These are phyloP conservation scores for Anisodus tanguticus DNA, from an alignment of 257 asterid species.

Conservation along the genomic window DNA sequence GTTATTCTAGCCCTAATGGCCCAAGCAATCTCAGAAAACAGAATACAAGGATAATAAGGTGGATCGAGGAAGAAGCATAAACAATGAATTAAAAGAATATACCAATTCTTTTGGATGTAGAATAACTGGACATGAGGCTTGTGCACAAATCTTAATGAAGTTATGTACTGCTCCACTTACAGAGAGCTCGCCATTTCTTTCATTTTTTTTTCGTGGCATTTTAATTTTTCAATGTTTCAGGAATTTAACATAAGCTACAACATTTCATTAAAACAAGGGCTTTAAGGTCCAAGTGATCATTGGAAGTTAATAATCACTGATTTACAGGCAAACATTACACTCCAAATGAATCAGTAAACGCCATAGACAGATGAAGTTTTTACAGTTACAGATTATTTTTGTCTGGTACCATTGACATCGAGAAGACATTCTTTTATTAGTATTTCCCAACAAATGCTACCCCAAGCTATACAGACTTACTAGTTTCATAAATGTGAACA, in stretches of 20 bases:
- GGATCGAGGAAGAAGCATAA: neutral
- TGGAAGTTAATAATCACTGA: neutral
- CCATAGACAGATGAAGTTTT: neutral
- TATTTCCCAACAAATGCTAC: neutral
- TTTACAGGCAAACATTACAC: slow-evolving; percentile 12
- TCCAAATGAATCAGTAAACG: neutral
- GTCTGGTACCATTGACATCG: neutral
- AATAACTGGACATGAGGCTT: neutral
- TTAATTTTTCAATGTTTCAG: neutral
- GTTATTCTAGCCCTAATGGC: neutral
- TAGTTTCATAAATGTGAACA: slow-evolving; percentile 8
- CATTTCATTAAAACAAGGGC: neutral
- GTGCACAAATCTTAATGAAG: slow-evolving; percentile 10
- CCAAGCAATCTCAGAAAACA: neutral
- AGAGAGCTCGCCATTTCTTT: neutral
- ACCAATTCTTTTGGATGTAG: neutral
- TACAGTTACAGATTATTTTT: slow-evolving; percentile 2
- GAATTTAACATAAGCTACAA: neutral
- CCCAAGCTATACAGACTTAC: neutral
- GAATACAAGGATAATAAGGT: neutral
- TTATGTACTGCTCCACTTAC: neutral
- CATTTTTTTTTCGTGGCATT: neutral
- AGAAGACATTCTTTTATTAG: neutral
- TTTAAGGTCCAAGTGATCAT: neutral
- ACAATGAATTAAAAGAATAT: neutral